Base-by-base conservation (phyloP, 2,329 filamentous ascomycete species). In the Botryosphaeria dothidea region DNA sequence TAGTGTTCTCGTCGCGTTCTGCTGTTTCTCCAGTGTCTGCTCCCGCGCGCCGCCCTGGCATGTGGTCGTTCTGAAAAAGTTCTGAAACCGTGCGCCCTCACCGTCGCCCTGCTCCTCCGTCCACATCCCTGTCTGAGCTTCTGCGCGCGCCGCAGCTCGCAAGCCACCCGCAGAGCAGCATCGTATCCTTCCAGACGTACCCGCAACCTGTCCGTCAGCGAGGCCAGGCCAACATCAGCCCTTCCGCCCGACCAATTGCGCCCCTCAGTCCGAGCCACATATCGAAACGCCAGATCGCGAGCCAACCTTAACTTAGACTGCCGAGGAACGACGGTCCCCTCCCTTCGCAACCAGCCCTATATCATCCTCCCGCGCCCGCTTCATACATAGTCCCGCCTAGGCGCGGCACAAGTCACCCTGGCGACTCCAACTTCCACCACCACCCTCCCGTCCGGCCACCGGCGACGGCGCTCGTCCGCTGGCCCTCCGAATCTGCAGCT, bases 401-500 rank as follows among this genome's bases (percentile, higher is more conserved):
- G n/a, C 23, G 56, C 56, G 56, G 56, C 56, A 57, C 29, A 46
- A 60, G 56, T 76, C 76, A 74, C 72, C 73, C 71, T 78, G 76
- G 76, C 76, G 74, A 75, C 75, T 65, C 72, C 73, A 68, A 72
- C 71, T 48, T 75, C 75, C 66, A 75, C 75, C 66, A 72, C 74
- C 70, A 72, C 73, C 9, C 17, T 46, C 72, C 71, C 72, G 62
- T 69, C 73, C 72, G 74, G 74, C 70, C 75, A 78, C 73, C 75
- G 76, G 69, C 75, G 76, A 68, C 72, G 76, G 72, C 75, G 76
- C 68, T 78, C 75, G 31, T 78, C 76, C 64, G 76, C 75, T 46
- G 74, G 70, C 69, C 73, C 71, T 64, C 75, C 74, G 31, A 72
- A 71, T 43, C 70, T 78, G 61, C 71, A 73, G 56, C 71, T 75